Evolutionary conservation across 371 early-diverging fungal genomes (phyloP).

Genomic region (Quaeritorhiza haematococci): DNA sequence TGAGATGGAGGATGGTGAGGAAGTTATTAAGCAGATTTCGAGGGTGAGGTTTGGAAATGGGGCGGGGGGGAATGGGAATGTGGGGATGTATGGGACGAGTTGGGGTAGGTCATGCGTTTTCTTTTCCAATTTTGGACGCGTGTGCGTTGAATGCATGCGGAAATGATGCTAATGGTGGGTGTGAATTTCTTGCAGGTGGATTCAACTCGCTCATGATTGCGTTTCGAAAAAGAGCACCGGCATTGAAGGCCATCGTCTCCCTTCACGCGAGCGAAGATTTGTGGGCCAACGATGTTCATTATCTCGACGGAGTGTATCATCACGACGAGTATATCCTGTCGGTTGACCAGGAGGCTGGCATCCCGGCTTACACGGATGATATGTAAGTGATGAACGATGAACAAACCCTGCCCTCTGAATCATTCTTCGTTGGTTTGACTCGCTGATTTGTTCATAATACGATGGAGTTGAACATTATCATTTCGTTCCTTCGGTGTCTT

Average conservation of each 20-base stretch:
- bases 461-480: no score
- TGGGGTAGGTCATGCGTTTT: neutral
- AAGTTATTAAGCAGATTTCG: neutral
- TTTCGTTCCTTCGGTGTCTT: no score
- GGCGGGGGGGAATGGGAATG: neutral
- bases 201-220: neutral
- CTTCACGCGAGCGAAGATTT: neutral
- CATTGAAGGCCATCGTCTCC: neutral
- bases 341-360: neutral
- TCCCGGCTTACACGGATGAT: neutral
- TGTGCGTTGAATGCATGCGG: no score
- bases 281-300: neutral
- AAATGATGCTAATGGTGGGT: no score
- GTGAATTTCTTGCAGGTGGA: no score
- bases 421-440: no score
- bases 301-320: neutral
- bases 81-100: neutral
- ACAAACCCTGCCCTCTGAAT: no score
- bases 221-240: neutral
- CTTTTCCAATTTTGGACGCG: neutral
- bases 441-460: no score
- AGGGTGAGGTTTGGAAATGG: neutral
- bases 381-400: no score
- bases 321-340: neutral
- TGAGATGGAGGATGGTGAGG: neutral